phyloP scores from a whole-genome alignment of 352 stramenopile genomes.

The Phytophthora cajani region DNA sequence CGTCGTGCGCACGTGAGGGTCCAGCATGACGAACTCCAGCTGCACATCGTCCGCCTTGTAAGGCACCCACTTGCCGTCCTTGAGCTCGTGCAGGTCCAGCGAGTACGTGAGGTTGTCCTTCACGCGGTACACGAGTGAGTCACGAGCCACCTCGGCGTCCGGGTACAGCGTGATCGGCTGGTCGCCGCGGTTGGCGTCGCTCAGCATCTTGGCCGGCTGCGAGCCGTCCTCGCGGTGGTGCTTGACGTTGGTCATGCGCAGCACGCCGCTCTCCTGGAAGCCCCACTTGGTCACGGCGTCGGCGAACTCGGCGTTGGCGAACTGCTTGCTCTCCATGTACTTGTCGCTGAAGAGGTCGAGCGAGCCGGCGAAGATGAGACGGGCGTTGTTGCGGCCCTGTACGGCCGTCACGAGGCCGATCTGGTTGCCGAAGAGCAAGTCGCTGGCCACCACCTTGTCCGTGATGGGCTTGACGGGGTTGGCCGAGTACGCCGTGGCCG shows the following conservation, averaged over 20 bases:
- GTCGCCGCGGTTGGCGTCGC: conserved; percentile 85
- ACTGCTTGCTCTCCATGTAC: conserved; percentile 68
- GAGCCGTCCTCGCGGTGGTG: conserved; percentile 88
- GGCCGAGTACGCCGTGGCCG: conserved; percentile 83
- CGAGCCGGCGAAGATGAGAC: conserved; percentile 88
- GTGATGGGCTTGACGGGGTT: conserved; percentile 81
- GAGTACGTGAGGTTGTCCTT: conserved; percentile 95
- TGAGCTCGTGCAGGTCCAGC: conserved; percentile 89
- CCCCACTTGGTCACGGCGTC: conserved; percentile 82
- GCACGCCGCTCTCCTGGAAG: conserved; percentile 89
- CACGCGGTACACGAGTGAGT: conserved; percentile 93
- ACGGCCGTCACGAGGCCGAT: conserved; percentile 87
- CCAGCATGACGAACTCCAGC: conserved; percentile 96
- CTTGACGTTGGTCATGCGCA: conserved; percentile 87
- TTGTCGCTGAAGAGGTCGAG: conserved; percentile 90
- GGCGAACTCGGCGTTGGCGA: conserved; percentile 81
- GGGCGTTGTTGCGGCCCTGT: conserved; percentile 92
- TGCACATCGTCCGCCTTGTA: conserved; percentile 89
- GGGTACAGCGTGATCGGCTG: conserved; percentile 92
- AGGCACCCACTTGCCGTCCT: conserved; percentile 77
- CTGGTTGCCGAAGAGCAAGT: conserved; percentile 75
- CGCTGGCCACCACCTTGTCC: conserved; percentile 59
- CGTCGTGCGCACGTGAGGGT: conserved; percentile 92
- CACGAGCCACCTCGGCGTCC: conserved; percentile 83
- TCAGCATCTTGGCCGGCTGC: conserved; percentile 88